Base-by-base conservation (phyloP, 2,329 filamentous ascomycete genomes). In the Sordariomycetes sp. region DNA sequence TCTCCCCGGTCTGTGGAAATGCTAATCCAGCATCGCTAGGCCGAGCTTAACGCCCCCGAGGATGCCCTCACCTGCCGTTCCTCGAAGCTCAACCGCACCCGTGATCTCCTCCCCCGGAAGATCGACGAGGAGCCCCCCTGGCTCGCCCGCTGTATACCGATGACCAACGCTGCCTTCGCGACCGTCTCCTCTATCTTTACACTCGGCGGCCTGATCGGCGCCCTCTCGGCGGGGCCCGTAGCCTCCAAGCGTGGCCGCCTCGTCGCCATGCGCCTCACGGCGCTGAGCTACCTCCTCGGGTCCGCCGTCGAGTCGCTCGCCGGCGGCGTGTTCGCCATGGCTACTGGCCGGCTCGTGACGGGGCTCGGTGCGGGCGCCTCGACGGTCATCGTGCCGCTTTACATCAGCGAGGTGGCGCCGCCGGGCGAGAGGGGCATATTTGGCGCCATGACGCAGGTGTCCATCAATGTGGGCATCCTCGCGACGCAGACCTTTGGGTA, bases 1-100 rank as follows among this genome's bases (percentile, higher is more conserved):
- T 32, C 28, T 18, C 2, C 40, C 40, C 40, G 14, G 16, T 18
- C 60, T 34, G 6, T 57, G 60, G 10, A 11, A 22, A 51, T 53
- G 25, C 37, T 51, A 18, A 52, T 55, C 11, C 34, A 24, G 48
- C 34, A 32, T 54, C 24, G 35, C 20, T 66, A 93, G 92, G 89
- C 91, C 65, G 94, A 97, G 71, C 82, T 99, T 62, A 99, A 99
- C 71, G 90, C 93, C 10, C 94, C 94, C 10, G 87, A 97, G 79
- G 87, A 92, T 77, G 90, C 95, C 66, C 88, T 99, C 66, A 95
- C 89, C 59, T 97, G 94, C 75, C 84, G 83, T 64, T 85, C 83
- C 62, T 73, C 74, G 62, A 70, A 73, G 54, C 72, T 74, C 55
- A 70, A 71, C 46, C 60, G 65, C 40, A 58, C 69, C 58, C 64